A percentile compares a stretch with the other conserved stretches of the same genome.
Conservation (phyloP, 2,329 filamentous ascomycete genomes). For the Pestalotiopsis sp. region DNA sequence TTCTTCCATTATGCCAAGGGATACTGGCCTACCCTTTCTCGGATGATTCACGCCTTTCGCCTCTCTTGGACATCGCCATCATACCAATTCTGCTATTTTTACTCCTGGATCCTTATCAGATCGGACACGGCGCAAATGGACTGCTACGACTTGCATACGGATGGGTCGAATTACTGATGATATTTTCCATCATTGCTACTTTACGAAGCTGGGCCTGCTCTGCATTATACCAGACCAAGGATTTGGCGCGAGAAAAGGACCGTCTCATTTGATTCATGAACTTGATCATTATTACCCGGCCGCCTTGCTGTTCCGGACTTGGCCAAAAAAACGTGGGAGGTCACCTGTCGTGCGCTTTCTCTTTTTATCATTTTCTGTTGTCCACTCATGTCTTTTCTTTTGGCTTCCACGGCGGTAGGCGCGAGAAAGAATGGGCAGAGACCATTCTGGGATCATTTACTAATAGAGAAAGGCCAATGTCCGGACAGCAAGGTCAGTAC, state of each 20-base stretch:
- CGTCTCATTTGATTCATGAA: slow-evolving; percentile 23
- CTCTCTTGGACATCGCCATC: slow-evolving; percentile 22
- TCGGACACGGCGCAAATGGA: slow-evolving; percentile 35
- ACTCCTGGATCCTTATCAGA: slow-evolving; percentile 30
- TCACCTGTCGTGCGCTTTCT: slow-evolving; percentile 21
- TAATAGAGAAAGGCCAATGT: slow-evolving; percentile 41
- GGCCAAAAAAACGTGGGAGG: slow-evolving; percentile 29
- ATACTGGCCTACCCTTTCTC: slow-evolving; percentile 4
- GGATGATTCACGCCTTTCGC: slow-evolving; percentile 13
- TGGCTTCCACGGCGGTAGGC: slow-evolving; percentile 30
- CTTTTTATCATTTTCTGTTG: slow-evolving; percentile 24
- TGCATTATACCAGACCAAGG: slow-evolving; percentile 31
- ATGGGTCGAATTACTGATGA: slow-evolving; percentile 31
- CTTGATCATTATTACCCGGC: slow-evolving; percentile 32
- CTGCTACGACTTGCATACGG: slow-evolving; percentile 35
- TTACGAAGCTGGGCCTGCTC: slow-evolving; percentile 28
- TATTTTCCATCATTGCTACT: slow-evolving; percentile 28
- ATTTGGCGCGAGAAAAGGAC: slow-evolving; percentile 33
- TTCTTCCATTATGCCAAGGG: slow-evolving; percentile 30
- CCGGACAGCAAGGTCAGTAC: slow-evolving; percentile 59
- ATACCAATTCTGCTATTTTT: slow-evolving; percentile 12
- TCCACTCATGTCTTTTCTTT: slow-evolving; percentile 23
- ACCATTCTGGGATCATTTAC: slow-evolving; percentile 32
- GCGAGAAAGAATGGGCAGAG: slow-evolving; percentile 32
- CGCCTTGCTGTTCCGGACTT: slow-evolving; percentile 44